Evolutionary conservation across 495 filamentous ascomycete species (phyloP).

Genomic region (Talaromyces trachyspermus): DNA sequence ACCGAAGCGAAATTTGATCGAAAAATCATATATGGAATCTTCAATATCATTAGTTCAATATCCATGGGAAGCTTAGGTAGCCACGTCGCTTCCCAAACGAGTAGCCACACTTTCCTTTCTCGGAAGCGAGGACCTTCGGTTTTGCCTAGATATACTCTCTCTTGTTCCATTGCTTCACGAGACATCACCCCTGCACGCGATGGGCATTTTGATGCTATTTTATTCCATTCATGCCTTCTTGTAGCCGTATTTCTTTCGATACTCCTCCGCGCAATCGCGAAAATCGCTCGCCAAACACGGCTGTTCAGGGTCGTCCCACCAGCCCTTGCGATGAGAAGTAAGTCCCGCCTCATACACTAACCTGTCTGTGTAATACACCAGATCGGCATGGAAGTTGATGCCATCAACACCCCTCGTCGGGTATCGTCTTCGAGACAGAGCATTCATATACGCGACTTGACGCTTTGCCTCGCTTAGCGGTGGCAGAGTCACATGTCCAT

Average conservation of each 20-base stretch:
- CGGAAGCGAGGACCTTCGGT: too few species aligned
- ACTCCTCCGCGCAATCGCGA: conserved; percentile 19
- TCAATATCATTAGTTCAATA: too few species aligned
- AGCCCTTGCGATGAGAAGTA: conserved; percentile 21
- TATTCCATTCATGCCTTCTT: background rate
- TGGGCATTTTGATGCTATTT: background rate
- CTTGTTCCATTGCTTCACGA: too few species aligned
- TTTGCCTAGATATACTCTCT: too few species aligned
- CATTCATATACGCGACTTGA: conserved; percentile 25
- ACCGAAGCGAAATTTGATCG: too few species aligned
- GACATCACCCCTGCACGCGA: too few species aligned
- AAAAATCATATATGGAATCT: too few species aligned
- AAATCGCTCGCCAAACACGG: conserved; percentile 23
- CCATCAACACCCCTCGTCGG: conserved; percentile 26
- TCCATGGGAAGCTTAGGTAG: too few species aligned
- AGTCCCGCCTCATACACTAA: conserved; percentile 24
- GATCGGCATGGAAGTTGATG: conserved; percentile 30
- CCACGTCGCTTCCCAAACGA: too few species aligned
- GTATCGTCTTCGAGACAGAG: conserved; percentile 30
- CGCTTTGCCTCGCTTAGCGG: conserved; percentile 17
- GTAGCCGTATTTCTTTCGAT: conserved; percentile 12
- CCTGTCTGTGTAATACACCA: conserved; percentile 23
- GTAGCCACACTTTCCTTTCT: too few species aligned
- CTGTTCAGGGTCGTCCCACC: conserved; percentile 17
- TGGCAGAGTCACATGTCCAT: conserved; percentile 24